A percentile compares a stretch with the other conserved stretches of the same genome.
These are phyloP conservation scores for Sporothrix globosa DNA, from an alignment of 2,329 filamentous ascomycete genomes.

Conservation along the genomic window DNA sequence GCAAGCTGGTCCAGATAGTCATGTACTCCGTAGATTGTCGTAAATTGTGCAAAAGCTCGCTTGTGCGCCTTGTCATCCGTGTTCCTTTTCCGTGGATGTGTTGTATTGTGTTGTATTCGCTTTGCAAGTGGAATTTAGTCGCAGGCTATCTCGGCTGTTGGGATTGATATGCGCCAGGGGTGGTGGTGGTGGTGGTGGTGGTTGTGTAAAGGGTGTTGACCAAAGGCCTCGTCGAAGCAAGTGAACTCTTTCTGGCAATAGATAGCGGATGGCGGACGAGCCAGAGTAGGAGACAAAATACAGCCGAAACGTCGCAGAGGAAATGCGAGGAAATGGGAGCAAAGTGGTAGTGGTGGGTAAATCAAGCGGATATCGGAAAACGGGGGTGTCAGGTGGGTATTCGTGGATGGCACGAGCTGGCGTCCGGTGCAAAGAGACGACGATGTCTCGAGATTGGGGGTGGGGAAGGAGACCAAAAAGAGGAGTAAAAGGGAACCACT, in stretches of 20 bases:
- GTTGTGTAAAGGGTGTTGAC: not conserved
- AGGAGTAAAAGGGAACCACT: slow-evolving; percentile 6
- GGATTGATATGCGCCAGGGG: slow-evolving; percentile 9
- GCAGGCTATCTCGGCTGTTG: slow-evolving; percentile 28
- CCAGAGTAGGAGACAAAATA: not conserved
- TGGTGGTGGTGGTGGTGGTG: not conserved
- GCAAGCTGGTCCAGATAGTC: slow-evolving; percentile 7
- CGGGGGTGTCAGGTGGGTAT: slow-evolving; percentile 26
- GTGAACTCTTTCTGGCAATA: not conserved
- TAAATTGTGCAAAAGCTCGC: slow-evolving; percentile 11
- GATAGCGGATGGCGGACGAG: slow-evolving; percentile 16
- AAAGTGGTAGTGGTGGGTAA: slow-evolving; percentile 27
- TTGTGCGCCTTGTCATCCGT: not conserved
- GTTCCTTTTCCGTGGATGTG: not conserved
- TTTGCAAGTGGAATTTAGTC: not conserved
- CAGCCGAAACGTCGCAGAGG: slow-evolving; percentile 18
- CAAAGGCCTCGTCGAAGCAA: not conserved
- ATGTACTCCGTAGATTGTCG: not conserved
- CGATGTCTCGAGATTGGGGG: slow-evolving; percentile 18
- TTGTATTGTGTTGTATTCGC: not conserved
- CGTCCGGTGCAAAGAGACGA: slow-evolving; percentile 20
- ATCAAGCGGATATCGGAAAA: slow-evolving; percentile 23
- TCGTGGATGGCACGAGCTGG: slow-evolving; percentile 17
- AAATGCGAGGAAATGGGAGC: not conserved
- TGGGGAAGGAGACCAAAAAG: slow-evolving; percentile 18